Conservation (phyloP, 257 asterid species). For the Handroanthus guayacan region DNA sequence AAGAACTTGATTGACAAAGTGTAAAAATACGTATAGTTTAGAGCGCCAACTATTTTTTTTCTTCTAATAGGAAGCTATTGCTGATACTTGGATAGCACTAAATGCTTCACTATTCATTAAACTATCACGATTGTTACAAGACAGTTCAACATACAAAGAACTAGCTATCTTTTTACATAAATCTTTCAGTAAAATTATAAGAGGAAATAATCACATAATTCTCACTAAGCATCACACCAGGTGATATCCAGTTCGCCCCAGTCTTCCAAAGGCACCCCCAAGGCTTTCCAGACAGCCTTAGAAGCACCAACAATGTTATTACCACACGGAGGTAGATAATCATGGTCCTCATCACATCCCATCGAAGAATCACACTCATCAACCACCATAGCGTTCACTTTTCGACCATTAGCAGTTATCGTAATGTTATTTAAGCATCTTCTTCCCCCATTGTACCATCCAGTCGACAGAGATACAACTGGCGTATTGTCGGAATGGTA, state of each 20-base stretch:
- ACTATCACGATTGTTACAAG: no score
- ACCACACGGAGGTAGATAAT: slow-evolving; percentile 43
- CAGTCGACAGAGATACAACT: slow-evolving; percentile 43
- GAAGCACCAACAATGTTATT: slow-evolving; percentile 47
- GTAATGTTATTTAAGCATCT: slow-evolving; percentile 43
- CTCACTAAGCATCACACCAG: slow-evolving; percentile 42
- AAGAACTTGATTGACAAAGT: no score
- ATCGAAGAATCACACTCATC: slow-evolving; percentile 43
- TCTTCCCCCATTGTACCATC: slow-evolving; percentile 44
- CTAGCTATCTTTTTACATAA: not conserved
- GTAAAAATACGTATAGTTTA: no score
- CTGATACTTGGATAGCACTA: no score
- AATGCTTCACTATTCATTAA: no score
- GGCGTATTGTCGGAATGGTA: slow-evolving; percentile 43
- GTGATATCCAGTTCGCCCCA: slow-evolving; percentile 42
- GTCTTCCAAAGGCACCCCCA: slow-evolving; percentile 37
- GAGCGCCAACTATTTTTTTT: no score
- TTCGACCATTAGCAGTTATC: slow-evolving; percentile 38
- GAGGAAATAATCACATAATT: not conserved
- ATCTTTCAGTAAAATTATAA: not conserved
- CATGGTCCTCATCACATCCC: slow-evolving; percentile 42
- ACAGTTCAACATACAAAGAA: no score
- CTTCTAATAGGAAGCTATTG: no score
- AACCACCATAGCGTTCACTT: slow-evolving; percentile 41
- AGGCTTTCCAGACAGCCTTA: slow-evolving; percentile 48